A percentile compares a stretch with the other conserved stretches of the same genome.
These are phyloP conservation scores for Hypoxylon sp. DNA, from an alignment of 2,329 filamentous ascomycete genomes.

Conservation along the genomic window DNA sequence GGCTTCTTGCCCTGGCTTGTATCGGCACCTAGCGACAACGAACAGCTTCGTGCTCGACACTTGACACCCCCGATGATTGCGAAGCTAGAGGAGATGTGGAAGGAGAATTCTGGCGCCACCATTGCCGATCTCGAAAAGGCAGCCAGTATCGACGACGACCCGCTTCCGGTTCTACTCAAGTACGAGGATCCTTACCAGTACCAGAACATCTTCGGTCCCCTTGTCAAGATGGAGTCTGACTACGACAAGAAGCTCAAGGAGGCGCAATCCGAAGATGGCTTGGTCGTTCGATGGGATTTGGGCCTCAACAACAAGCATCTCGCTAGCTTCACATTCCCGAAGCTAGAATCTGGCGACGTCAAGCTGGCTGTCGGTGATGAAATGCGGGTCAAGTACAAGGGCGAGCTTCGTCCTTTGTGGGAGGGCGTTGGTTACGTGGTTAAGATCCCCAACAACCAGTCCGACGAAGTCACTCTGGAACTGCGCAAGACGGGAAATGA, in stretches of 20 bases:
- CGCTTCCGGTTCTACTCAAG: constrained; percentile 86
- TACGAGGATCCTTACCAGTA: constrained; percentile 99
- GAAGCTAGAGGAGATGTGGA: constrained; percentile 98
- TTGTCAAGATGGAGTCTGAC: constrained; percentile 99
- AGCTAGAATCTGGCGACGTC: constrained; percentile 96
- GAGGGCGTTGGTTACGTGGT: constrained; percentile 98
- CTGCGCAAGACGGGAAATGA: constrained; percentile 93
- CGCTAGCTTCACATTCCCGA: constrained; percentile 93
- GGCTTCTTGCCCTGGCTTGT: constrained; percentile 96
- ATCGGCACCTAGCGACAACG: constrained; percentile 84
- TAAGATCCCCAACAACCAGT: constrained; percentile 99
- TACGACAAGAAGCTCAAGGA: constrained; percentile 99
- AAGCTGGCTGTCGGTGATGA: constrained; percentile 98
- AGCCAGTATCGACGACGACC: constrained; percentile 91
- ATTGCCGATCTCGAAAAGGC: constrained; percentile 92
- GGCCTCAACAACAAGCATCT: constrained; percentile 97
- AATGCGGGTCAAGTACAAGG: constrained; percentile 96
- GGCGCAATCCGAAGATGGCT: constrained; percentile 94
- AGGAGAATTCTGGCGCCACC: constrained; percentile 88
- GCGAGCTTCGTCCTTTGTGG: constrained; percentile 90
- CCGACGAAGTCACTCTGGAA: constrained; percentile 95
- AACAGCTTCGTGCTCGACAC: constrained; percentile 94
- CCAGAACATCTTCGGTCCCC: constrained; percentile 96
- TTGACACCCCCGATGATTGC: constrained; percentile 94
- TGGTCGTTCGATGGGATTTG: constrained; percentile 92